Base-by-base conservation (phyloP, 495 filamentous ascomycete genomes). In the Aspergillus olivimuriae region DNA sequence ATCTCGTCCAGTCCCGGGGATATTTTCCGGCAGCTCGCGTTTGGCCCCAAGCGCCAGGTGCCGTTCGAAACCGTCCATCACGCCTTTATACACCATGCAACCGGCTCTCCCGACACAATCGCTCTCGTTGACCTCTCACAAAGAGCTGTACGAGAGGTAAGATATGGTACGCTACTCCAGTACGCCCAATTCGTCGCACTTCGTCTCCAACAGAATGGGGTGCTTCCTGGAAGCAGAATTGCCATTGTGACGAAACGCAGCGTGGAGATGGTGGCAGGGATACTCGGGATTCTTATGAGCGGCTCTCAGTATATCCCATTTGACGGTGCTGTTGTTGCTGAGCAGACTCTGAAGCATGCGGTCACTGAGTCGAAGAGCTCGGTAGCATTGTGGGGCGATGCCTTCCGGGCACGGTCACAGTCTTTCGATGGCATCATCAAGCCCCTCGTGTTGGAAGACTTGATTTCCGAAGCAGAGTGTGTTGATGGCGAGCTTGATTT, bases 261-360 rank as follows among this genome's bases (percentile, higher is more conserved):
- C 15, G 8, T 35, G 17, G 43, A 45, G 17, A 45, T 45, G 43
- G 43, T 45, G 2, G 34, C 43, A 18, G 43, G 43, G 2, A 38
- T 39, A 1, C 43, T 45, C 10, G 43, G 34, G 3, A 39, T 38
- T 15, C 43, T 45, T 17, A 45, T 45, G 43, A 16, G 6, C 11
- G 43, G 43, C 16, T 21, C 43, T n/a, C 43, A 45, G 34, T 45
- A 45, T 39, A 26, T 45, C 6, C 43, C 43, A n/a, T 20, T 45
- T 16, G 43, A 45, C 22, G 43, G 43, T 26, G 22, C 3, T 14
- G 43, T 45, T 6, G 43, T 39, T 12, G 33, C 43, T n/a, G 43
- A 45, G 19, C 22, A 39, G 11, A 45, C 43, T 6, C 23, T 45
- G 1, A 24, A 45, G 15, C 22, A 17, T 17, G 43, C 43, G n/a